These are phyloP conservation scores for Rhypophila decipiens DNA, from an alignment of 495 filamentous ascomycete species.

Conservation along the genomic window DNA sequence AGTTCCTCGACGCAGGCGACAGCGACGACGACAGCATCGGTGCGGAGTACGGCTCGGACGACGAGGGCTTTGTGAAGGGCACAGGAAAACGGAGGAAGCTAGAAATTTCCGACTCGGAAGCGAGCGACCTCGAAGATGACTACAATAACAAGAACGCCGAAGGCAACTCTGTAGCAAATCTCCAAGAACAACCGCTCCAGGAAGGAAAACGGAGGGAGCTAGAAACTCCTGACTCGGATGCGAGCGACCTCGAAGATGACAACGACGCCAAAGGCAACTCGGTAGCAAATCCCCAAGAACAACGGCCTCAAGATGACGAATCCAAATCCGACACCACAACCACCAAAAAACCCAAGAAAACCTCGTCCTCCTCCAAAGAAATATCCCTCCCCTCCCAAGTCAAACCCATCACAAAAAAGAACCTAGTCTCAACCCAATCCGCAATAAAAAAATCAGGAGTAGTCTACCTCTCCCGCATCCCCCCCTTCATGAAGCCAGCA, in stretches of 20 bases:
- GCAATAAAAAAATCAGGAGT: conserved; percentile 65
- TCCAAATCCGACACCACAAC: not conserved
- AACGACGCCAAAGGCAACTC: conserved; percentile 11
- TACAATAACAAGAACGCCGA: not conserved
- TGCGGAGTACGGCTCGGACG: conserved; percentile 63
- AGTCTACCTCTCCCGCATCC: conserved; percentile 82
- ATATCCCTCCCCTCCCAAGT: conserved; percentile 37
- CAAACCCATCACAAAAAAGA: conserved; percentile 51
- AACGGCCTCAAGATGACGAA: not conserved
- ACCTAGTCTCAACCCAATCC: conserved; percentile 50
- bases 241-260: conserved; percentile 6
- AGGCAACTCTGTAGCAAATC: too few relatives aligned
- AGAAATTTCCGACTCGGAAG: conserved; percentile 26
- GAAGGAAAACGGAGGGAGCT: conserved; percentile 32
- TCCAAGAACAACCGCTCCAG: too few relatives aligned
- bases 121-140: conserved; percentile 4
- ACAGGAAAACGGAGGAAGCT: conserved; percentile 62
- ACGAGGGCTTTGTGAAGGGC: conserved; percentile 54
- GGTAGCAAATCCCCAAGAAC: conserved; percentile 11
- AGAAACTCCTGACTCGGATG: conserved; percentile 26
- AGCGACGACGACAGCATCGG: conserved; percentile 70
- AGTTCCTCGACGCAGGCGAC: conserved; percentile 63
- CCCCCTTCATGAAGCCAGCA: conserved; percentile 88
- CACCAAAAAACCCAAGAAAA: not conserved
- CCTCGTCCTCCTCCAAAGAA: conserved; percentile 4